These are phyloP conservation scores for Monilinia vaccinii-corymbosi DNA, from an alignment of 2,329 filamentous ascomycete genomes.

Conservation along the genomic window DNA sequence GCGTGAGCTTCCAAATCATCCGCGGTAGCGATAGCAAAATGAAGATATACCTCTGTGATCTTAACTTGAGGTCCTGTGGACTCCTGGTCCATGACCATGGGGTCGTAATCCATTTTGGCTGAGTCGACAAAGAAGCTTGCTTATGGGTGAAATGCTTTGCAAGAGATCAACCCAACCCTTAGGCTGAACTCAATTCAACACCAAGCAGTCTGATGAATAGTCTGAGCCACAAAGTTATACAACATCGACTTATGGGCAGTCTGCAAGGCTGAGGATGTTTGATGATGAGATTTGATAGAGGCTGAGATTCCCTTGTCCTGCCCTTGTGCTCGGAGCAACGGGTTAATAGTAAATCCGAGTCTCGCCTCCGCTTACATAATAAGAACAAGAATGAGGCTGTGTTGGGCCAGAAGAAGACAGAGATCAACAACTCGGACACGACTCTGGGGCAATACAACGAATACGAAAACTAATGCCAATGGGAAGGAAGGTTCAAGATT, in stretches of 20 bases:
- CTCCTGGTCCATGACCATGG: conserved; percentile 34
- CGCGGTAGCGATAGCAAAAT: neutral
- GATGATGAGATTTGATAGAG: neutral
- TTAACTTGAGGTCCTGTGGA: conserved; percentile 38
- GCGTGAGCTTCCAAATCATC: conserved; percentile 18
- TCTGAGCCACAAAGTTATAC: neutral
- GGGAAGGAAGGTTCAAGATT: neutral
- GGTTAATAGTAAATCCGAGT: neutral
- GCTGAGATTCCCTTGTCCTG: conserved; percentile 6
- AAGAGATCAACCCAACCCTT: neutral
- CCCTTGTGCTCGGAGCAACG: neutral
- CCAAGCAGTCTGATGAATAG: neutral
- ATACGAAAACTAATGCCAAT: neutral
- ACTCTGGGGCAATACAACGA: neutral
- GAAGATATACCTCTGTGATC: conserved; percentile 34
- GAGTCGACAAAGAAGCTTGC: conserved; percentile 8
- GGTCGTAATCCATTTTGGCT: conserved; percentile 39
- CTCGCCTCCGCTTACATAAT: neutral
- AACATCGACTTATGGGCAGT: conserved; percentile 8
- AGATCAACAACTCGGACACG: neutral
- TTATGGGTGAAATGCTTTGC: conserved; percentile 14
- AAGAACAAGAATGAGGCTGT: neutral
- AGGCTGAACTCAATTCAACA: neutral
- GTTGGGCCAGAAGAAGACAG: neutral
- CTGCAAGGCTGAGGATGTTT: conserved; percentile 19